Conservation (phyloP, 345 rosid genomes). For the Murraya koenigii region DNA sequence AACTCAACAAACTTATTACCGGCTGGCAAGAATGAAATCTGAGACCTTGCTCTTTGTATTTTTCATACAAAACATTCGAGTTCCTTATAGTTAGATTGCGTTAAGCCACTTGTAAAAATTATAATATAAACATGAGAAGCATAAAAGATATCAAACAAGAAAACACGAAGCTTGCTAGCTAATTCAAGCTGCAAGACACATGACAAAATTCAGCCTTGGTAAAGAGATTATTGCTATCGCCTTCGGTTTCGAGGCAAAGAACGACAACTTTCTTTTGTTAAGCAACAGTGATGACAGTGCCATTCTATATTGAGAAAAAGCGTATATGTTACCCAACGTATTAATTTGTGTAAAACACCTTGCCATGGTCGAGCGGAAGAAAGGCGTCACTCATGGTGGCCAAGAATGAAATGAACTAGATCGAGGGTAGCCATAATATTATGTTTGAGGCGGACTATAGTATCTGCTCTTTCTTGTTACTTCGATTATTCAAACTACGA, state of each 20-base stretch:
- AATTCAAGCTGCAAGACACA: background rate
- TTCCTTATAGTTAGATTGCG: slow-evolving; percentile 87
- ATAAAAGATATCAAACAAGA: background rate
- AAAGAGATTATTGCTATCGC: background rate
- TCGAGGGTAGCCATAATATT: background rate
- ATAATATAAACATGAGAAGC: slow-evolving; percentile 2
- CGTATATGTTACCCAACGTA: too few species aligned
- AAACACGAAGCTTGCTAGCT: background rate
- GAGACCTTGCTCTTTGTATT: slow-evolving; percentile 76
- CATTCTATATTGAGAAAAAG: background rate
- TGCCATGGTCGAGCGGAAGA: background rate
- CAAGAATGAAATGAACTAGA: background rate
- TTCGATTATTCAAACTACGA: background rate
- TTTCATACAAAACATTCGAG: slow-evolving; percentile 71
- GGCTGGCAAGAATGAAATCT: background rate
- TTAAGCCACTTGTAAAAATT: slow-evolving; percentile 62
- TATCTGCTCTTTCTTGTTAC: background rate
- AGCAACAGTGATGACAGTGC: background rate
- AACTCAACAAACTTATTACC: background rate
- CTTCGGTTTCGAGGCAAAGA: background rate
- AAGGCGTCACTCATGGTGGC: background rate
- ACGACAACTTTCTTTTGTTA: background rate
- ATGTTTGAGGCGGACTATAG: background rate
- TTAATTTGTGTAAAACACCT: background rate
- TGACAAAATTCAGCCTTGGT: background rate